Conservation (phyloP, 345 rosid species). For the Nasturtium officinale region DNA sequence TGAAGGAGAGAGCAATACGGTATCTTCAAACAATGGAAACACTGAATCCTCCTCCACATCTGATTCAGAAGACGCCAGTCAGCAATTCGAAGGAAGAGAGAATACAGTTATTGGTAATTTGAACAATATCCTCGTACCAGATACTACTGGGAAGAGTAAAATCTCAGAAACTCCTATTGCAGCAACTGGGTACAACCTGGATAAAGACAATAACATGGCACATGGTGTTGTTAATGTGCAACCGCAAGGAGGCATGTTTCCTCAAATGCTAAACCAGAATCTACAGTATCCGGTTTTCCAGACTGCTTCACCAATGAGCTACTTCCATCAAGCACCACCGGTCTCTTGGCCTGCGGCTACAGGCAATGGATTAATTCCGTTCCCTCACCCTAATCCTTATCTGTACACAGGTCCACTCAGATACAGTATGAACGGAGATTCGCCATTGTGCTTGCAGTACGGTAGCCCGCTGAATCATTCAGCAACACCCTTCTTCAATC, state of each 20-base stretch:
- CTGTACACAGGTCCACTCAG: constrained; percentile 59
- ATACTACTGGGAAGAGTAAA: constrained; percentile 54
- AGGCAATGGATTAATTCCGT: constrained; percentile 61
- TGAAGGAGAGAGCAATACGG: constrained; percentile 84
- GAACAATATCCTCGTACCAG: constrained; percentile 58
- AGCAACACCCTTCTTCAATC: constrained; percentile 52
- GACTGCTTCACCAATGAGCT: constrained; percentile 67
- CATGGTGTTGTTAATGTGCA: constrained; percentile 40
- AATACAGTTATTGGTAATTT: constrained; percentile 42
- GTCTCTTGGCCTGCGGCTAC: constrained; percentile 75
- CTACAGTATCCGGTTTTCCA: constrained; percentile 65
- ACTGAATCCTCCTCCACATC: constrained; percentile 78
- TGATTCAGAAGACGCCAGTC: constrained; percentile 85
- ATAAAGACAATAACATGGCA: constrained; percentile 24
- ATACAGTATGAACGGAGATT: constrained; percentile 48
- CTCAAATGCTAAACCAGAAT: constrained; percentile 58
- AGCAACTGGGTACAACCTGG: constrained; percentile 43
- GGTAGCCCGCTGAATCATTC: constrained; percentile 51
- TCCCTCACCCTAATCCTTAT: constrained; percentile 61
- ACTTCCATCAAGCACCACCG: constrained; percentile 67
- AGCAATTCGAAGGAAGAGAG: constrained; percentile 69
- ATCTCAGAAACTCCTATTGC: constrained; percentile 30
- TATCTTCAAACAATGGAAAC: constrained; percentile 68
- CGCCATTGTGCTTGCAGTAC: constrained; percentile 53
- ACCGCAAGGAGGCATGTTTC: constrained; percentile 48